Base-by-base conservation (phyloP, 2,329 filamentous ascomycete species). In the Dryadomyces quercivorus region DNA sequence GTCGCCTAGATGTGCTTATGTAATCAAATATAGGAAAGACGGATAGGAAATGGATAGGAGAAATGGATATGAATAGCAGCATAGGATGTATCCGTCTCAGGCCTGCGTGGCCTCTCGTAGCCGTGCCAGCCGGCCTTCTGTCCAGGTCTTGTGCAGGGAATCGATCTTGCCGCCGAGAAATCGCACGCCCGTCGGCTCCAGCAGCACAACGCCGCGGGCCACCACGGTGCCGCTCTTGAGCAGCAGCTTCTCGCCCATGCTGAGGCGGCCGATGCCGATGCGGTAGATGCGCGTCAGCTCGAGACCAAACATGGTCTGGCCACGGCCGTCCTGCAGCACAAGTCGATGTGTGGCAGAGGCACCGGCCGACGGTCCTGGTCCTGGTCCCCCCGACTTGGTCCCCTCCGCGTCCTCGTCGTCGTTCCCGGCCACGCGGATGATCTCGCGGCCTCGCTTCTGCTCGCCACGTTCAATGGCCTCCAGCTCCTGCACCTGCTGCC, bases 161-260 rank as follows among this genome's bases (percentile, higher is more conserved):
- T 96, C 90, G 47, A 97, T 78, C 70, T 88, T 94, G 0, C 93
- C 93, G 2, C 93, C 93, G n/a, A 96, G 69, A 2, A 95, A 64
- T n/a, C 79, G 75, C 53, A 82, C 84, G 55, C 68, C 81, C 2
- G 71, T 72, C 1, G 88, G 83, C 58, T 89, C 84, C 20, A 98
- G 72, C 67, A 97, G 70, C n/a, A 95, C 63, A 51, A 86, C 78
- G 0, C 90, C 93, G 55, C 92, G 76, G 5, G 86, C 81, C 2
- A 94, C 80, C 6, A 81, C 74, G 3, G 76, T 75, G 5, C 80
- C 76, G 59, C 81, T 75, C 60, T 74, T 81, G 50, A 98, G 67
- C 44, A 95, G 62, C 22, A 96, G 63, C 71, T 98, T 98, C 61
- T 84, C 78, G 2, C 93, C 93, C 57, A 97, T 91, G 50, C 75